These are phyloP conservation scores for Chalciporus piperatoides DNA, from an alignment of 1,284 basidiomycete species.

Conservation along the genomic window DNA sequence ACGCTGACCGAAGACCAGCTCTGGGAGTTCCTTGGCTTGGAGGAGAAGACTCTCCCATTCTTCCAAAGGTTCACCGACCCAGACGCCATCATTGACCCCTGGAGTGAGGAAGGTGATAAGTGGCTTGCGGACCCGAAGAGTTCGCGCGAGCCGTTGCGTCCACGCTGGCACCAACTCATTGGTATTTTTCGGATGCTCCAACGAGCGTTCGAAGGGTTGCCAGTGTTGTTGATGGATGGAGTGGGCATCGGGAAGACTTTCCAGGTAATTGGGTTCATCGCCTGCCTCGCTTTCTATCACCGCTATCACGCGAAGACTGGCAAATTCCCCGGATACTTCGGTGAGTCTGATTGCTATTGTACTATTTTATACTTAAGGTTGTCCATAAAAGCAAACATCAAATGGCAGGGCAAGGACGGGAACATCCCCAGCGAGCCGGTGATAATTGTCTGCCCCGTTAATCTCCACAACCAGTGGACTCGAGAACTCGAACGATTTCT, in stretches of 20 bases:
- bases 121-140: constrained; percentile 2
- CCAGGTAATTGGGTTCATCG: constrained; percentile 11
- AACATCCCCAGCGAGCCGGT: constrained; percentile 3
- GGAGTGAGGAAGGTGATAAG: constrained; percentile 1
- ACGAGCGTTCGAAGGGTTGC: neutral
- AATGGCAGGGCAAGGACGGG: neutral
- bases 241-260: constrained; percentile 16
- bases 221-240: constrained; percentile 15
- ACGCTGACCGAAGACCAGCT: neutral
- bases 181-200: constrained; percentile 14
- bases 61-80: constrained; percentile 10
- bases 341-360: neutral
- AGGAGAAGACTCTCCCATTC: constrained; percentile 1
- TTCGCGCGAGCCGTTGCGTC: neutral
- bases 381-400: neutral
- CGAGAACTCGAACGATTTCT: constrained; percentile 5
- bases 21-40: neutral
- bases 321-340: constrained; percentile 7
- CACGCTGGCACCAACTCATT: constrained; percentile 18
- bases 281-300: neutral
- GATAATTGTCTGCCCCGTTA: constrained; percentile 5
- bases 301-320: neutral
- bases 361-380: neutral
- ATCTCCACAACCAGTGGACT: constrained; percentile 5
- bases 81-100: neutral